Conservation (phyloP, 2,329 filamentous ascomycete species). For the Hypoxylon sp. region DNA sequence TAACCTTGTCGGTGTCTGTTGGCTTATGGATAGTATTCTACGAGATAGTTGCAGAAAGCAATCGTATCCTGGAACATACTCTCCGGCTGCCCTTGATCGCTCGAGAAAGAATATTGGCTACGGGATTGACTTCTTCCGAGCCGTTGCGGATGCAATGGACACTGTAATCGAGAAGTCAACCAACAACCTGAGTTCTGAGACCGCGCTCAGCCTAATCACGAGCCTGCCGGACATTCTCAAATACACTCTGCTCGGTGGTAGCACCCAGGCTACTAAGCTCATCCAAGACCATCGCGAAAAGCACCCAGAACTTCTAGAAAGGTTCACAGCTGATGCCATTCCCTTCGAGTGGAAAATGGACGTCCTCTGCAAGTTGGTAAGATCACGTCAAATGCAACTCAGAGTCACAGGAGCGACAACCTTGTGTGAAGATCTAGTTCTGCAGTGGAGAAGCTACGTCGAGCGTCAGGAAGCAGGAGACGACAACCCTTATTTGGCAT, state of each 20-base stretch:
- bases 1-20: conserved; percentile 57
- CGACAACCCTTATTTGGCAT: conserved; percentile 52
- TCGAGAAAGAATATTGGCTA: conserved; percentile 56
- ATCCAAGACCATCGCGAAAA: conserved; percentile 54
- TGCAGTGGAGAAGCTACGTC: conserved; percentile 73
- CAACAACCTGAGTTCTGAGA: conserved; percentile 65
- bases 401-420: conserved; percentile 82
- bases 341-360: conserved; percentile 78
- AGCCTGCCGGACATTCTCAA: conserved; percentile 63
- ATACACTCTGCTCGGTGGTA: conserved; percentile 57
- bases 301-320: conserved; percentile 58
- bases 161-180: conserved; percentile 69
- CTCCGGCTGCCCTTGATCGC: conserved; percentile 47
- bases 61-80: conserved; percentile 32
- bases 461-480: conserved; percentile 59
- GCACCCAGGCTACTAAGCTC: conserved; percentile 55
- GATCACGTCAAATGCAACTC: conserved; percentile 90
- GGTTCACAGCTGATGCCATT: conserved; percentile 65
- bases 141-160: conserved; percentile 61
- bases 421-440: conserved; percentile 79
- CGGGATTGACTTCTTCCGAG: conserved; percentile 61
- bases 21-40: conserved; percentile 45
- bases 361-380: conserved; percentile 78
- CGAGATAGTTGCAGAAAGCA: conserved; percentile 53
- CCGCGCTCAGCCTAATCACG: conserved; percentile 57